Percentiles rank a stretch among this genome's conserved stretches.
Conservation (phyloP, 176 grass and related monocot genomes). For the Aechmea fasciata region DNA sequence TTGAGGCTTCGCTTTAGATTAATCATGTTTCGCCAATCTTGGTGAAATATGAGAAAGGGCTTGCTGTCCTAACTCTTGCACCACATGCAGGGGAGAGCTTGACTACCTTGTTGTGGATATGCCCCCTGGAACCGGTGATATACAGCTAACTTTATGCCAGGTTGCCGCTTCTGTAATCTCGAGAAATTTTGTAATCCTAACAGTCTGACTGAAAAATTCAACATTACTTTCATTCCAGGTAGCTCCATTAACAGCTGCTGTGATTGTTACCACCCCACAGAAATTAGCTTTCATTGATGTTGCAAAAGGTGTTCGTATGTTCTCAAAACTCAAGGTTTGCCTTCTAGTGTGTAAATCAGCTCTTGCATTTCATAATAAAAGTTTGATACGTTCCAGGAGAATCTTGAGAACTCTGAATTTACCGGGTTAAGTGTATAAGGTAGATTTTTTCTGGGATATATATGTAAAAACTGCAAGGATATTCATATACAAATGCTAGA, state of each 20-base stretch:
- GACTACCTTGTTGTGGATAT: slow-evolving; percentile 98
- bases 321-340: slow-evolving; percentile 94
- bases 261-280: slow-evolving; percentile 95
- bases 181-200: slow-evolving; percentile 14
- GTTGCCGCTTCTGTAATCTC: slow-evolving; percentile 17
- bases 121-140: slow-evolving; percentile 98
- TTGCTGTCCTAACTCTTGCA: background rate
- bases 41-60: background rate
- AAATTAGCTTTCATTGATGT: slow-evolving; percentile 98
- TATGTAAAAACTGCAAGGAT: no score
- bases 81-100: slow-evolving; percentile 64
- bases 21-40: background rate
- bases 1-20: background rate
- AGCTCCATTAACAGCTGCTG: slow-evolving; percentile 82
- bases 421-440: no score
- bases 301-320: slow-evolving; percentile 97
- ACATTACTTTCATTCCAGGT: slow-evolving; percentile 38
- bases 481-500: background rate
- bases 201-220: background rate
- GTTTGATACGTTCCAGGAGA: no score
- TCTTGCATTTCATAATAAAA: background rate
- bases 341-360: background rate
- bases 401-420: no score
- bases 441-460: background rate
- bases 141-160: slow-evolving; percentile 96